These are phyloP conservation scores for Asterochloris erici DNA, from an alignment of 139 green algal genomes.

Conservation along the genomic window DNA sequence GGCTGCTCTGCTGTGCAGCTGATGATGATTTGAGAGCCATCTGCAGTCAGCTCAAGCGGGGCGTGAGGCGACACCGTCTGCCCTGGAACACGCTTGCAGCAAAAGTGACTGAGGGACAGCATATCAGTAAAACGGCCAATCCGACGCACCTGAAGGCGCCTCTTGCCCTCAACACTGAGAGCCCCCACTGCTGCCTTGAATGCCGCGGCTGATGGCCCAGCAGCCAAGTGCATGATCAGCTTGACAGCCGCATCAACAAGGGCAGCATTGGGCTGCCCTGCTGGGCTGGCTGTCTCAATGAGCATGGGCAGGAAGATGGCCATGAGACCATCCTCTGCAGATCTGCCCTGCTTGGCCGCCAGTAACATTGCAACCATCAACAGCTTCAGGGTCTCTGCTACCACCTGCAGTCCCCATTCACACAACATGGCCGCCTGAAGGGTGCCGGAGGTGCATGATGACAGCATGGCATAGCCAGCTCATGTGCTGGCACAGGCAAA, in stretches of 20 bases:
- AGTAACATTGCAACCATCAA: not conserved
- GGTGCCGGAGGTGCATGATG: not conserved
- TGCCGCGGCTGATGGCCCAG: conserved; percentile 3
- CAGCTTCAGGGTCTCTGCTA: conserved; percentile 1
- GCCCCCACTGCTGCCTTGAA: conserved; percentile 2
- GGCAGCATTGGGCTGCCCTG: not conserved
- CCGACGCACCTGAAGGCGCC: conserved; percentile 5
- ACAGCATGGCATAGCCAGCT: not conserved
- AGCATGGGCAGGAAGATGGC: conserved; percentile 4
- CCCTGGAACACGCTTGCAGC: not conserved
- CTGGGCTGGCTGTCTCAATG: conserved; percentile 2
- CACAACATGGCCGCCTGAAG: not conserved
- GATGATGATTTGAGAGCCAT: not conserved
- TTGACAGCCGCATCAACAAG: not conserved
- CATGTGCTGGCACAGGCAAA: not conserved
- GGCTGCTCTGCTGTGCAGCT: not conserved
- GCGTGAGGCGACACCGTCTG: not conserved
- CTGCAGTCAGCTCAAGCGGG: not conserved
- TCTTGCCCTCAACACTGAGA: not conserved
- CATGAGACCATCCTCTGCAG: not conserved
- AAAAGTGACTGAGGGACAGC: not conserved
- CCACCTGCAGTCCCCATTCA: conserved; percentile 1
- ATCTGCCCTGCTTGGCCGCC: not conserved
- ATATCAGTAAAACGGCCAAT: not conserved
- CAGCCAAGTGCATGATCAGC: conserved; percentile 12